Conservation (phyloP, 768 basidiomycete genomes). For the Boletellus emodensis region DNA sequence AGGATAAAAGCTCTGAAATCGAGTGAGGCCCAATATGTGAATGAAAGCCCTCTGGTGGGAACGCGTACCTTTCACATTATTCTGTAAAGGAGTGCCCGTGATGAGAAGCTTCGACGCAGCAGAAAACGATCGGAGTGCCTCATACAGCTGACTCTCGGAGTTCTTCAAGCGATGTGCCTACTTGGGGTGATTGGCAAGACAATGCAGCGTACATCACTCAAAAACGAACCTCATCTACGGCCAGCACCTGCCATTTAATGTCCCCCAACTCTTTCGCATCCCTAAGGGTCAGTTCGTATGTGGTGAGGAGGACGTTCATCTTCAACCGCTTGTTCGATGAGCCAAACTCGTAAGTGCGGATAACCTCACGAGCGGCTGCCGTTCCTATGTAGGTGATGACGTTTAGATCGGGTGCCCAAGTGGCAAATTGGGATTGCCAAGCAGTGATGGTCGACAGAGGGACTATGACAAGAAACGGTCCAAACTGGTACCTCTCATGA, state of each 20-base stretch:
- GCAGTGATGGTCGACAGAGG: slow-evolving; percentile 97
- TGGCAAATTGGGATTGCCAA: slow-evolving; percentile 92
- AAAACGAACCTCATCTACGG: slow-evolving; percentile 83
- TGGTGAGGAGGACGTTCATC: slow-evolving; percentile 96
- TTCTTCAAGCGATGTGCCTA: slow-evolving; percentile 98
- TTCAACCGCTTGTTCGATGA: slow-evolving; percentile 82
- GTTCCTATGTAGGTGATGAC: slow-evolving; percentile 96
- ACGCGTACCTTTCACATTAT: slow-evolving; percentile 90
- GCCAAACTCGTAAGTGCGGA: slow-evolving; percentile 91
- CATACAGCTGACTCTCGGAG: slow-evolving; percentile 94
- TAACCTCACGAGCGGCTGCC: slow-evolving; percentile 81
- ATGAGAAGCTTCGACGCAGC: slow-evolving; percentile 93
- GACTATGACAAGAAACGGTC: slow-evolving; percentile 96
- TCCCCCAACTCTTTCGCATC: slow-evolving; percentile 85
- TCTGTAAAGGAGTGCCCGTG: slow-evolving; percentile 97
- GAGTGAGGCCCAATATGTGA: slow-evolving; percentile 6
- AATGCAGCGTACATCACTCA: neutral
- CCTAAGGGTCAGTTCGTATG: slow-evolving; percentile 92
- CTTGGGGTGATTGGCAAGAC: slow-evolving; percentile 13
- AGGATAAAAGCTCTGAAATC: slow-evolving; percentile 75
- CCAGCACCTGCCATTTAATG: slow-evolving; percentile 96
- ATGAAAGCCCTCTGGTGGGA: neutral
- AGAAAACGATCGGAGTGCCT: slow-evolving; percentile 84
- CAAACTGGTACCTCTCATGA: slow-evolving; percentile 88
- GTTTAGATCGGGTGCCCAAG: slow-evolving; percentile 96